Base-by-base conservation (phyloP, 179 eudicot species). In the Nepenthes alata region DNA sequence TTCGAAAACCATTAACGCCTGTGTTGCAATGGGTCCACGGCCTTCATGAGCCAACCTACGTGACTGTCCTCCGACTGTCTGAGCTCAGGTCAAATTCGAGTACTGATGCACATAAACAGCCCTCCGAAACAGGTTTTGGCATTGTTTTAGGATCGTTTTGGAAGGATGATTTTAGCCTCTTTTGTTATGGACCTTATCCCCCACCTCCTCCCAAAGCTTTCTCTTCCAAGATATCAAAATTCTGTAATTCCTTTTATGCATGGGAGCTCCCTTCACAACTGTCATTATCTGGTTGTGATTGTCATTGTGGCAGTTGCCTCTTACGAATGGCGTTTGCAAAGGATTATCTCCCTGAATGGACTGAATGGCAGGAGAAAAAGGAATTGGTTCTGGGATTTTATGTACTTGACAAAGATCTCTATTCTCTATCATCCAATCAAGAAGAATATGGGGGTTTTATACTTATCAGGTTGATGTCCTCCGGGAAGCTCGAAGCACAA, bases 81-180 rank as follows among this genome's bases (percentile, higher is more conserved):
- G 75, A 71, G 6, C 63, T 91, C 60, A 81, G 91, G 71, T 72
- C 84, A 55, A 66, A 72, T 15, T 71, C 80, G 3, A 61, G 65
- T 62, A 70, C 67, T 74, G 85, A 67, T 50, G 65, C 60, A 11
- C 75, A 58, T 71, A 65, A 53, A 37, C 75, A 60, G 77, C 77
- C 80, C 65, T 84, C 86, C 47, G 73, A 82, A 41, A 38, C 55
- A 25, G 94, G 96, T 25, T 70, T 65, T 71, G 84, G 80, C 60
- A 68, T 91, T 69, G 11, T 91, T 41, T 41, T 91, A 67, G 98
- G 98, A 52, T 91, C 98, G 3, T 84, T 91, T 66, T 91, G 89
- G 96, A 70, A 80, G 57, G 66, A 76, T 13, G 80, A 84, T 54
- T 91, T 88, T 67, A 76, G 70, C 60, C 53, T 88, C 37, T 88